Evolutionary conservation across 2,329 filamentous ascomycete genomes (phyloP).

Genomic region (Penicillium sp.): DNA sequence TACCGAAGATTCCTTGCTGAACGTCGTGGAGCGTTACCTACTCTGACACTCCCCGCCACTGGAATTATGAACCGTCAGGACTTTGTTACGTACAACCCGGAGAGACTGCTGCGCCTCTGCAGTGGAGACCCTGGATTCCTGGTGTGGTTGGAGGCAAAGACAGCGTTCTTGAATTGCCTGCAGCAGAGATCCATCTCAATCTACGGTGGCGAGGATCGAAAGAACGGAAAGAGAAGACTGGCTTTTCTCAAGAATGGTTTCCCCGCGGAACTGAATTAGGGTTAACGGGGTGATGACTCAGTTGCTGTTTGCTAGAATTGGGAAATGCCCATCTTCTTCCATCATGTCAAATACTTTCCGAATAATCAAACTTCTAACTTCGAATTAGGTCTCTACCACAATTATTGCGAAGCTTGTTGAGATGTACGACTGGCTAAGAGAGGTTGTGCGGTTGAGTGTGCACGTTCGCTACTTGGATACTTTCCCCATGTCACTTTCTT

Average conservation of each 20-base stretch:
- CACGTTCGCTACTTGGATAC: neutral
- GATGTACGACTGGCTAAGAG: neutral
- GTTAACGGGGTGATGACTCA: neutral
- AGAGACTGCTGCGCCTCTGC: neutral
- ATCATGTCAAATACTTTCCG: neutral
- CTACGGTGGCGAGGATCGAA: neutral
- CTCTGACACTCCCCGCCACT: neutral
- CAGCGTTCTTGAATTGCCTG: neutral
- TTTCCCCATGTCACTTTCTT: neutral
- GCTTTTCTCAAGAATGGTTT: neutral
- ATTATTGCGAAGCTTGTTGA: neutral
- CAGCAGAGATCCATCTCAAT: neutral
- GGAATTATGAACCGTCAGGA: neutral
- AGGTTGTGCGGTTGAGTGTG: neutral
- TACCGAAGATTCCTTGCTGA: neutral
- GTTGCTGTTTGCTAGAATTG: neutral
- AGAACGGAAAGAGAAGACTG: neutral
- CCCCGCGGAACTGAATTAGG: neutral
- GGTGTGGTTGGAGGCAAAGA: neutral
- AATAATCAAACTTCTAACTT: neutral
- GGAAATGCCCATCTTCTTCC: neutral
- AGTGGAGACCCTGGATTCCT: neutral
- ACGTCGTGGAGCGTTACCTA: neutral
- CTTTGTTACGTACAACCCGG: neutral
- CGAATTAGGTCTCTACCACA: neutral